Evolutionary conservation across 2,329 filamentous ascomycete species (phyloP).

Genomic region (Paracorniculantispora psalliotae): DNA sequence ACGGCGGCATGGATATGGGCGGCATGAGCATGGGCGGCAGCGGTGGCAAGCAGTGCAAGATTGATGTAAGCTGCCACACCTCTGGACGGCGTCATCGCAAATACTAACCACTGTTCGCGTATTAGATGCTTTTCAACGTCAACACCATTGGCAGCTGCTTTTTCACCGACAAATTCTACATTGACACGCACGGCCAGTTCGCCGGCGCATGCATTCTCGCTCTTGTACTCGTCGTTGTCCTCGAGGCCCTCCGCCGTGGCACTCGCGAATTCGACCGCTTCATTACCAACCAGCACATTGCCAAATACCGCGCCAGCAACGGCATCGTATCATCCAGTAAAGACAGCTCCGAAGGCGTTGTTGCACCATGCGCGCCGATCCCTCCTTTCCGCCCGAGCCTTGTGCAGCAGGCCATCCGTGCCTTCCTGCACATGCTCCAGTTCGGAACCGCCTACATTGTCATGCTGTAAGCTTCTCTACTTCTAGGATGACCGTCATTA

Average conservation of each 20-base stretch:
- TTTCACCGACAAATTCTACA: slow-evolving; percentile 63
- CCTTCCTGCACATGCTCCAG: slow-evolving; percentile 63
- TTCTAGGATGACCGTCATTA: not conserved
- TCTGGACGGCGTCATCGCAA: not conserved
- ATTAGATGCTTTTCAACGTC: slow-evolving; percentile 77
- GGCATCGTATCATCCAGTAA: slow-evolving; percentile 19
- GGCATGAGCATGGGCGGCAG: slow-evolving; percentile 24
- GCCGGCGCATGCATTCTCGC: slow-evolving; percentile 77
- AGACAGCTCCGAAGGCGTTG: slow-evolving; percentile 15
- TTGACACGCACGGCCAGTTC: slow-evolving; percentile 66
- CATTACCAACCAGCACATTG: slow-evolving; percentile 50
- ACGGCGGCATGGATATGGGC: slow-evolving; percentile 19
- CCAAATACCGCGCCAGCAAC: slow-evolving; percentile 23
- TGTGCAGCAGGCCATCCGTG: slow-evolving; percentile 61
- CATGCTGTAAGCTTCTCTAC: slow-evolving; percentile 51
- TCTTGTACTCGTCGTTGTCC: slow-evolving; percentile 63
- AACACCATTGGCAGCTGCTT: slow-evolving; percentile 69
- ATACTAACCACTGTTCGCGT: slow-evolving; percentile 3
- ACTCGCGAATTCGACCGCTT: slow-evolving; percentile 69
- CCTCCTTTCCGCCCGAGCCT: slow-evolving; percentile 51
- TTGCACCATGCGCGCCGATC: slow-evolving; percentile 14
- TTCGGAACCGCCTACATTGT: slow-evolving; percentile 74
- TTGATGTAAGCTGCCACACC: slow-evolving; percentile 27
- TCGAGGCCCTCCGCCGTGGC: slow-evolving; percentile 67
- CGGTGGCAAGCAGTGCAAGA: slow-evolving; percentile 32